phyloP scores from a whole-genome alignment of 2,329 filamentous ascomycete genomes.

The Pseudodiploospora longispora region DNA sequence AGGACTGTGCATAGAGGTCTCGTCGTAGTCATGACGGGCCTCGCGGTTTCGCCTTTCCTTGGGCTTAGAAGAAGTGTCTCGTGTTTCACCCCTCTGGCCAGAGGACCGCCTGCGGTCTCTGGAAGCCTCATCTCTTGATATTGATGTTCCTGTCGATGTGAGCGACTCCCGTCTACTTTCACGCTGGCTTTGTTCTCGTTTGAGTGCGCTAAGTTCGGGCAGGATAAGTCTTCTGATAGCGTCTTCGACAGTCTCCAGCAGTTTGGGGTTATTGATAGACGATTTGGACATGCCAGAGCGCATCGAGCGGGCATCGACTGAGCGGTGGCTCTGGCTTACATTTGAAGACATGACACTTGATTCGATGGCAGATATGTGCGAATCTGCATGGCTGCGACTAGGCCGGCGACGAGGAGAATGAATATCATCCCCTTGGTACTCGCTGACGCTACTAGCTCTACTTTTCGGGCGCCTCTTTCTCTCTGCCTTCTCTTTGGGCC shows the following conservation, averaged over 20 bases:
- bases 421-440: constrained; percentile 38
- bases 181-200: constrained; percentile 77
- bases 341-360: constrained; percentile 48
- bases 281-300: constrained; percentile 50
- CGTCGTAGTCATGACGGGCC: constrained; percentile 46
- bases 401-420: constrained; percentile 42
- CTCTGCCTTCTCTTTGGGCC: constrained; percentile 41
- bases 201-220: constrained; percentile 84
- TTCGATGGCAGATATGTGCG: constrained; percentile 43
- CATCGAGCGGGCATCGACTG: constrained; percentile 45
- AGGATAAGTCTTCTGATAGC: constrained; percentile 84
- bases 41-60: constrained; percentile 43
- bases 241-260: constrained; percentile 87
- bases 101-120: constrained; percentile 55
- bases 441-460: constrained; percentile 40
- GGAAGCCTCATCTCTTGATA: constrained; percentile 48
- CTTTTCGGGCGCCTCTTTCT: constrained; percentile 40
- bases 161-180: constrained; percentile 61
- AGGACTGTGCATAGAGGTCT: constrained; percentile 38
- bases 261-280: constrained; percentile 84
- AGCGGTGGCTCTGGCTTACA: constrained; percentile 46
- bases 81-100: constrained; percentile 44
- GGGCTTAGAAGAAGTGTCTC: constrained; percentile 42
- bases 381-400: constrained; percentile 39
- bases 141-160: constrained; percentile 46